Base-by-base conservation (phyloP, 805 yeast species). In the Dipodascus albidus region DNA sequence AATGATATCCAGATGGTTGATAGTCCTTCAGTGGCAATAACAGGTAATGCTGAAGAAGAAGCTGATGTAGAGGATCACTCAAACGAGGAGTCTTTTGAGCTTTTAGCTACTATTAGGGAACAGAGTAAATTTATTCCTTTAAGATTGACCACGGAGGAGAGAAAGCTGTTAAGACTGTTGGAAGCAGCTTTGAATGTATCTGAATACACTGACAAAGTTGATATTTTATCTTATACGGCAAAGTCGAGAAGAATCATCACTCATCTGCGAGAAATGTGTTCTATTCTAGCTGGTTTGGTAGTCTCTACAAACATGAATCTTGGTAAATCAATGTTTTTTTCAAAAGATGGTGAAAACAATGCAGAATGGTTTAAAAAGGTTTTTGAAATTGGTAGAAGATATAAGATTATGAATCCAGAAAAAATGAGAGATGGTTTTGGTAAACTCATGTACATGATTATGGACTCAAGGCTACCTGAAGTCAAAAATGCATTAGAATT, bases 321-420 rank as follows among this genome's bases (percentile, higher is more conserved):
- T 38, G 95, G 95, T 3, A 81, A 81, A 59, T 74, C 70, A 49
- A 70, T 85, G 57, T 53, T 64, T 8, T 47, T 23, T 21, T 23
- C 24, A 47, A 47, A 47, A n/a, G n/a, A 21, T 9, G 85, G 84
- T 60, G 73, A 76, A 47, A 82, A 81, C 56, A 83, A 85, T 64
- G 82, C 85, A 2, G 80, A 77, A 33, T 86, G 90, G 89, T 85
- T 80, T 65, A 75, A 85, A 62, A 69, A 67, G 47, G 71, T 85
- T 4, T 85, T 85, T 64, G 93, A 85, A 67, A 79, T 85, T 56
- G 93, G 93, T 22, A 73, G 93, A 60, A 74, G 93, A 48, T 85
- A 85, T 69, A 85, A 85, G 64, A 81, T 86, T 60, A 82, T 85
- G 89, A 85, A 85, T 62, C 95, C 95, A 0, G 89, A 85, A 59